Base-by-base conservation (phyloP, 495 filamentous ascomycete genomes). In the Lasiosphaeria hispida region DNA sequence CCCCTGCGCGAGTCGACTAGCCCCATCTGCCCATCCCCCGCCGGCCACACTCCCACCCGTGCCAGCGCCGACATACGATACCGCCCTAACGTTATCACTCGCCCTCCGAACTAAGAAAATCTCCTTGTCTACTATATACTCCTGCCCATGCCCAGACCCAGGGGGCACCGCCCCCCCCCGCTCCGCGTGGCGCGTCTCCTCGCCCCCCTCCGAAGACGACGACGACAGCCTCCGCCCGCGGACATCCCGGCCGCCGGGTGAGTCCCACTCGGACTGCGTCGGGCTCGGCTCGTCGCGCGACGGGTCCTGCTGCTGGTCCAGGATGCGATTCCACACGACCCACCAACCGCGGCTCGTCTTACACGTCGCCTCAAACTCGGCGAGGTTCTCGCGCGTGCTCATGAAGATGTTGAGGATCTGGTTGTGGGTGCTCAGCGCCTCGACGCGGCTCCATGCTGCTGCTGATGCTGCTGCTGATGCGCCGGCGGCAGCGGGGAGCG, bases 331-430 rank as follows among this genome's bases (percentile, higher is more conserved):
- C 92, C 95, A 97, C 49, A 97, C 89, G 30, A 97, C 79, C 94
- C 95, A 98, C 92, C 93, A 98, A 1, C 92, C 92, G 9, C 92
- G 82, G 47, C 77, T 88, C 5, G 92, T 97, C 78, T 96, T 96
- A 72, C 86, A 89, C 10, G 89, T 97, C n/a, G 89, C 76, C 72
- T 97, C 95, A 7, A 87, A 69, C 64, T 93, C 91, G 11, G 78
- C 70, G 1, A 73, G 62, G 10, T 83, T 74, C 14, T 75, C 73
- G 10, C 81, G 79, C 15, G 89, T 90, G 33, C 83, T 79, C 18
- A 74, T 72, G 63, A 91, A 84, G 35, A 88, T 93, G 60, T 83
- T 85, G 11, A 98, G 75, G 35, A 97, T 86, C 59, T 95, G 87
- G 48, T 82, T 86, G 70, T 97, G 91, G 1, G 95, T 91, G 67